Evolutionary conservation across 1,284 basidiomycete species (phyloP), one percentile per base, ranked within the genome.

Genomic region (Tilletia setariae): DNA sequence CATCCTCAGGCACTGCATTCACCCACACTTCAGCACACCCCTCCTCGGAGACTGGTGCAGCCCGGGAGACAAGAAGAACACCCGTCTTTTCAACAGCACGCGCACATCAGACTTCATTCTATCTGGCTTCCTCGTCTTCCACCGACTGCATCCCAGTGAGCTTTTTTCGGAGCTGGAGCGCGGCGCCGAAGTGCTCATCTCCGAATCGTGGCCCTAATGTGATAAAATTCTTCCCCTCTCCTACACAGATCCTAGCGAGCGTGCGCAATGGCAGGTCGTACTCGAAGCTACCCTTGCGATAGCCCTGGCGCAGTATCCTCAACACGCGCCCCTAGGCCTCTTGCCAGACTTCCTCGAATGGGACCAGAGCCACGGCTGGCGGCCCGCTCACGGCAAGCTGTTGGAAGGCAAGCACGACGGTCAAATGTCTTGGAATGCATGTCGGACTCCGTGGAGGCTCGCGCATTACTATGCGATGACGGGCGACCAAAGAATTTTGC

Each of bases 31-130:
- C 13, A 64, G 71, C 16, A 73, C 72, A 2, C 78, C 78, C 8
- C 40, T 79, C 47, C 59, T 79, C 25, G 78, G 78, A n/a, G 78
- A 79, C 64, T 79, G 78, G 78, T 73, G 47, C 43, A 76, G 76
- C 56, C 21, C 19, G 1, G 76, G 77, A 47, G 65, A 67, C 19
- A 40, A 67, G 1, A 69, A 75, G 28, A 75, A 61, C 2, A 40
- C 30, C 7, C 68, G 63, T 30, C 70, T 79, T 30, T 76, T 76
- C 72, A 68, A 79, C 56, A 49, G 74, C 3, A 76, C 77, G 15
- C 65, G 78, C 21, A 75, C 72, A 2, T 68, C 65, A 13, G 78
- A 79, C 67, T 78, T 79, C 32, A 77, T 79, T 49, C 67, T 79
- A 1, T 75, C 74, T 6, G 68, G 68, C 1, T 78, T 79, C 49